Evolutionary conservation across 106 monocot species (phyloP).

Genomic region (Dendrobium catenatum): DNA sequence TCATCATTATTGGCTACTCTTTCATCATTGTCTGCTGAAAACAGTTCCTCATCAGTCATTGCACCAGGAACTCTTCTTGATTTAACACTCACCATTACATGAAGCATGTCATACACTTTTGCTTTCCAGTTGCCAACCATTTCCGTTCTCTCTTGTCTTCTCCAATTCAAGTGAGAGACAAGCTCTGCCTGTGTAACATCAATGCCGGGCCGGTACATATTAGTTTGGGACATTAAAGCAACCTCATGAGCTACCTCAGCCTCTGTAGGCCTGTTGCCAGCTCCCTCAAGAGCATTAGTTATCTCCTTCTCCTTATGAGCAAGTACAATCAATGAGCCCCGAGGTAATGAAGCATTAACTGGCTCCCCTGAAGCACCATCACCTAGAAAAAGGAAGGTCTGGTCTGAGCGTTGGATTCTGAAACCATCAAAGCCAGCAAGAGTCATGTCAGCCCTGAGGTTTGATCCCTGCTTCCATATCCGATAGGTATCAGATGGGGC

Average conservation of each 20-base stretch:
- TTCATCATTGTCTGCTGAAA: slow-evolving; percentile 55
- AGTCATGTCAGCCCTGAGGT: slow-evolving; percentile 91
- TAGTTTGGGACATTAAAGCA: slow-evolving; percentile 91
- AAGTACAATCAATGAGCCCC: slow-evolving; percentile 80
- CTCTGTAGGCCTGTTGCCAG: slow-evolving; percentile 76
- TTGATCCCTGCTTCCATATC: slow-evolving; percentile 91
- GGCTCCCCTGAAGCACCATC: slow-evolving; percentile 37
- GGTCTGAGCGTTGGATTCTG: slow-evolving; percentile 82
- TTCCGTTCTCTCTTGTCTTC: slow-evolving; percentile 82
- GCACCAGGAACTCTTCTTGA: slow-evolving; percentile 92
- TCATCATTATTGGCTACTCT: slow-evolving; percentile 37
- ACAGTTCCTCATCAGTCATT: slow-evolving; percentile 91
- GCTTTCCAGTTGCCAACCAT: slow-evolving; percentile 88
- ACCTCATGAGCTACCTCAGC: slow-evolving; percentile 92
- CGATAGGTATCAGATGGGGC: slow-evolving; percentile 89
- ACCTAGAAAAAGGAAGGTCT: slow-evolving; percentile 90
- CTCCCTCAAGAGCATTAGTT: slow-evolving; percentile 90
- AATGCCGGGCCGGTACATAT: slow-evolving; percentile 94
- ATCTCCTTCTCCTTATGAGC: slow-evolving; percentile 95
- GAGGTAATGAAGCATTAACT: slow-evolving; percentile 27
- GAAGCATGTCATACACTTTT: slow-evolving; percentile 87
- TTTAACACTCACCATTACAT: slow-evolving; percentile 90
- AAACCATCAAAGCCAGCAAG: slow-evolving; percentile 94
- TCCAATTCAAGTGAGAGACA: slow-evolving; percentile 86
- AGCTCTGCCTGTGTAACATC: slow-evolving; percentile 93